phyloP scores from a whole-genome alignment of 1,284 basidiomycete genomes.

The Xerocomus cyaneibrunnescens region DNA sequence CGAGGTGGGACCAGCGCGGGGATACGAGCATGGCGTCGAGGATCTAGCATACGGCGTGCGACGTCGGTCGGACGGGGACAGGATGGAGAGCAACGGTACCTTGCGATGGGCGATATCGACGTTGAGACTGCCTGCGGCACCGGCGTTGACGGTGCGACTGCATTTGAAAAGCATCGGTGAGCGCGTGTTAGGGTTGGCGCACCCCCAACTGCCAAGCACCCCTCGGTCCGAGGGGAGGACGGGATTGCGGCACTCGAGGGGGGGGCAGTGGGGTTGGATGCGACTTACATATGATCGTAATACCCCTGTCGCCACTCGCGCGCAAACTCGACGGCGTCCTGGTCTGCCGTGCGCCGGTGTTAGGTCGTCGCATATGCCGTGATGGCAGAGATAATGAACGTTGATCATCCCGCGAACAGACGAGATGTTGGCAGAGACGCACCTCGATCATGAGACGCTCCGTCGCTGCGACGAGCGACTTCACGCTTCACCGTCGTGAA shows the following conservation, averaged over 20 bases:
- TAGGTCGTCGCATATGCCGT: no score
- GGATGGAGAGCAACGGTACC: background rate
- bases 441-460: conserved; percentile 24
- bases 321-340: conserved; percentile 51
- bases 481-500: conserved; percentile 46
- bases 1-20: conserved; percentile 48
- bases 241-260: background rate
- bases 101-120: conserved; percentile 55
- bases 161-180: background rate
- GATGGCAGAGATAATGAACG: no score
- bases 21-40: conserved; percentile 53
- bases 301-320: conserved; percentile 59
- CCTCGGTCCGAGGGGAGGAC: no score
- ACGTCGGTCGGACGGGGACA: background rate
- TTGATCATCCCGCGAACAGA: background rate
- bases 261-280: background rate
- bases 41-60: conserved; percentile 41
- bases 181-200: background rate
- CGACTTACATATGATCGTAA: conserved; percentile 44
- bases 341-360: conserved; percentile 12
- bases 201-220: background rate
- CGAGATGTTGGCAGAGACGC: background rate
- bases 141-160: conserved; percentile 39
- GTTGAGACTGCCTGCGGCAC: conserved; percentile 48
- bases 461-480: conserved; percentile 36